These are phyloP conservation scores for Astragalus membranaceus DNA, from an alignment of 306 rosid species.

Conservation along the genomic window DNA sequence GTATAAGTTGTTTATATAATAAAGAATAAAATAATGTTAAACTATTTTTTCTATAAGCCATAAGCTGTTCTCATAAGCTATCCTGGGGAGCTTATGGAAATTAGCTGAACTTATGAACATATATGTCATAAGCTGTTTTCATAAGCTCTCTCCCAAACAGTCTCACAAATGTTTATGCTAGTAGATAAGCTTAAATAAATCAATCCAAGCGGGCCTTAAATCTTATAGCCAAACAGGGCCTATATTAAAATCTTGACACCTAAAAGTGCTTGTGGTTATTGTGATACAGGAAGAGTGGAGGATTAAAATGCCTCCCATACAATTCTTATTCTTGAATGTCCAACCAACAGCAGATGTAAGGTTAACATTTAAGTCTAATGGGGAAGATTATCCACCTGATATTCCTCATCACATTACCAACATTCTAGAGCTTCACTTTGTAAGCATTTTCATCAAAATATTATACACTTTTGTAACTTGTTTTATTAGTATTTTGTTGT, in stretches of 20 bases:
- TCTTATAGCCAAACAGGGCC: not conserved
- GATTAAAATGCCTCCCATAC: constrained; percentile 26
- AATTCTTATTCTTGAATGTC: constrained; percentile 30
- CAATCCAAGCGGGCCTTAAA: no score
- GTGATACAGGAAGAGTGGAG: constrained; percentile 50
- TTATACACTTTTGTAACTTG: not conserved
- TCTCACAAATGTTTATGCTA: no score
- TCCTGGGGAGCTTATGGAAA: no score
- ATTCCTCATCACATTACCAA: constrained; percentile 39
- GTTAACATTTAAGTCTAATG: constrained; percentile 36
- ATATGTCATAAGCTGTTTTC: no score
- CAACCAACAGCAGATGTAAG: constrained; percentile 27
- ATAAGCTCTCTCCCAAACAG: no score
- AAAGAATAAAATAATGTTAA: no score
- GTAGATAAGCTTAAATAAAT: no score
- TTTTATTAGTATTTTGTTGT: not conserved
- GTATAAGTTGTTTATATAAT: no score
- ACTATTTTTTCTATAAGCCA: no score
- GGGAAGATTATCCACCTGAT: constrained; percentile 39
- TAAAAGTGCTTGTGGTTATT: constrained; percentile 3
- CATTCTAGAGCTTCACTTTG: constrained; percentile 39
- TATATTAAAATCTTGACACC: not conserved
- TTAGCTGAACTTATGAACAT: no score
- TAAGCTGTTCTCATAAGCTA: no score
- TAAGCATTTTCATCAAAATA: constrained; percentile 19